Evolutionary conservation across 768 basidiomycete genomes (phyloP), one percentile per base, ranked within the genome.

Genomic region (Lactarius hengduanensis): DNA sequence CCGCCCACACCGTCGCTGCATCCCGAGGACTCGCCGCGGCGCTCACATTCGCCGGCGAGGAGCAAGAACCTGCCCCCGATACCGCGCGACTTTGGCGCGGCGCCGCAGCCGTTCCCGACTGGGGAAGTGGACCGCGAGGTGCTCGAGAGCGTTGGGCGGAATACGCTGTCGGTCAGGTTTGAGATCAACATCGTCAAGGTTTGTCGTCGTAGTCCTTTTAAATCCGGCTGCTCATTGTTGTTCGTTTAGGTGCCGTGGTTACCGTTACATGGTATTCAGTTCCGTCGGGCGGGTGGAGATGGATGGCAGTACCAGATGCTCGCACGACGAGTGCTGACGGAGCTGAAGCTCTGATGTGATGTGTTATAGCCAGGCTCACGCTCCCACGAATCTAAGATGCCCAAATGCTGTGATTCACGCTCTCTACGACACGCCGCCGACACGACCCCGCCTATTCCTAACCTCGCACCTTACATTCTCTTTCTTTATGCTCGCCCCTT

Each of bases 291-390:
- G 1, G 85, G 91, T 32, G 96, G 96, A 1, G 92, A 96, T 70
- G 92, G 90, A 0, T 98, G 95, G 95, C 94, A 97, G 77, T 98
- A 98, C 77, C 94, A 96, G 75, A 94, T 94, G 92, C 83, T 98
- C 47, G 95, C 92, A 28, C 83, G 92, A 71, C 83, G 92, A 66
- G 92, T 94, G 47, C 78, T 94, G 71, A 94, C 92, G 45, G 92
- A 94, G 76, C 82, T 94, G 74, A 94, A 94, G 78, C 78, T 94
- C 81, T 94, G 72, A 47, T 45, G 50, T 28, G 26, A 7, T 53
- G 13, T 53, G 45, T 47, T 10, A n/a, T n/a, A 10, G 20, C 45
- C n/a, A 50, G 28, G n/a, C 47, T 50, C 50, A 53, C 6, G 50
- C 50, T 2, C 47, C 2, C 34, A 22, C 47, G n/a, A 45, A 50